These are phyloP conservation scores for Beta lomatogona DNA, from an alignment of 179 eudicot genomes.

Conservation along the genomic window DNA sequence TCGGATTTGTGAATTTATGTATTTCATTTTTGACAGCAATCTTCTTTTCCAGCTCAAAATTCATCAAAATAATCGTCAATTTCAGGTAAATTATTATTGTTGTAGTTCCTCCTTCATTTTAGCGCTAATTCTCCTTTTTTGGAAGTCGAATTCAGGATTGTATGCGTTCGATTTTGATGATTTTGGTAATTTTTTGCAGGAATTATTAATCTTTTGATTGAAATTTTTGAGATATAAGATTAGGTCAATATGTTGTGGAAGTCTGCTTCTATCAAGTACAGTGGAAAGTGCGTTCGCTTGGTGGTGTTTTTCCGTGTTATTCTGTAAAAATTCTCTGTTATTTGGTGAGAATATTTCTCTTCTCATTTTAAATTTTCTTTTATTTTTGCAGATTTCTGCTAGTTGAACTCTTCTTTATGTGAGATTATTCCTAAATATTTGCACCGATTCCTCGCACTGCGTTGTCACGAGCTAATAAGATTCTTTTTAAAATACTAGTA, in stretches of 20 bases:
- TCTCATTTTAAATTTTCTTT: neutral
- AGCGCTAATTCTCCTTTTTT: no score
- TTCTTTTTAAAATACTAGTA: no score
- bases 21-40: no score
- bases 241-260: conserved; percentile 62
- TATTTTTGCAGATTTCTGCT: neutral
- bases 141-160: no score
- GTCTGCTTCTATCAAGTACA: conserved; percentile 36
- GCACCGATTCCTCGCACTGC: no score
- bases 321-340: conserved; percentile 35
- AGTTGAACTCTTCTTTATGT: neutral
- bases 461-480: no score
- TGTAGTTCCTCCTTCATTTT: neutral
- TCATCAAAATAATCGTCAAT: neutral
- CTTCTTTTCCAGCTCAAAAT: neutral
- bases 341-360: neutral
- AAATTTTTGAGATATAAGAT: no score
- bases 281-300: conserved; percentile 53
- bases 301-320: conserved; percentile 67
- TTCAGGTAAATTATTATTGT: neutral
- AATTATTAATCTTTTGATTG: no score
- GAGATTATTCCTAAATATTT: no score
- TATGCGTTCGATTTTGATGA: no score
- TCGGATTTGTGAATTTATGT: no score
- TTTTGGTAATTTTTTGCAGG: no score